Evolutionary conservation across 495 filamentous ascomycete species (phyloP).

Genomic region (Trichoderma reesei): DNA sequence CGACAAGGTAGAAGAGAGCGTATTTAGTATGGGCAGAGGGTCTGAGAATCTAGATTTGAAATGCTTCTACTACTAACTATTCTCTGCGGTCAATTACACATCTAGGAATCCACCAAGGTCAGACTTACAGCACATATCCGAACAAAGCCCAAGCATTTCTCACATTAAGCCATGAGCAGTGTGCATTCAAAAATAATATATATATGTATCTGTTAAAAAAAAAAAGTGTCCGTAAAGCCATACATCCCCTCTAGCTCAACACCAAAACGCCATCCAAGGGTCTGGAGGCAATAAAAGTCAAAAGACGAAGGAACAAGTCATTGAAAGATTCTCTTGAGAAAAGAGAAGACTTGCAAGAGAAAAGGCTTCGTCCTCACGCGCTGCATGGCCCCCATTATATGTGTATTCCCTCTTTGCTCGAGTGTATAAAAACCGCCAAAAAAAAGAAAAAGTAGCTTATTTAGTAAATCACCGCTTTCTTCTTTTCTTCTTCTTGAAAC

Average conservation of each 20-base stretch:
- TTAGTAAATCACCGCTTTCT: neutral
- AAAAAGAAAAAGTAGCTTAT: neutral
- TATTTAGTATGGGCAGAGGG: too few relatives aligned
- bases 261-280: constrained; percentile 8
- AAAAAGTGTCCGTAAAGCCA: constrained; percentile 3
- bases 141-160: neutral
- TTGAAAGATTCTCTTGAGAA: neutral
- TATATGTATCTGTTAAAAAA: neutral
- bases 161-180: neutral
- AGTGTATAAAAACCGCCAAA: neutral
- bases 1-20: too few relatives aligned
- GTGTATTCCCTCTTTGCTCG: too few relatives aligned
- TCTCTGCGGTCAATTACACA: too few relatives aligned
- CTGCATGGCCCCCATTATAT: constrained; percentile 5
- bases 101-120: too few relatives aligned
- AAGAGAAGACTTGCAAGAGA: neutral
- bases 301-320: neutral
- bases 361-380: neutral
- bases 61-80: too few relatives aligned
- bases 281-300: constrained; percentile 5
- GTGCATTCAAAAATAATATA: neutral
- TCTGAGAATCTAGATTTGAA: too few relatives aligned
- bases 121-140: neutral
- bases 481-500: too few relatives aligned
- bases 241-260: constrained; percentile 6